Evolutionary conservation across 768 basidiomycete genomes (phyloP).

Genomic region (Pleurotus giganteus): DNA sequence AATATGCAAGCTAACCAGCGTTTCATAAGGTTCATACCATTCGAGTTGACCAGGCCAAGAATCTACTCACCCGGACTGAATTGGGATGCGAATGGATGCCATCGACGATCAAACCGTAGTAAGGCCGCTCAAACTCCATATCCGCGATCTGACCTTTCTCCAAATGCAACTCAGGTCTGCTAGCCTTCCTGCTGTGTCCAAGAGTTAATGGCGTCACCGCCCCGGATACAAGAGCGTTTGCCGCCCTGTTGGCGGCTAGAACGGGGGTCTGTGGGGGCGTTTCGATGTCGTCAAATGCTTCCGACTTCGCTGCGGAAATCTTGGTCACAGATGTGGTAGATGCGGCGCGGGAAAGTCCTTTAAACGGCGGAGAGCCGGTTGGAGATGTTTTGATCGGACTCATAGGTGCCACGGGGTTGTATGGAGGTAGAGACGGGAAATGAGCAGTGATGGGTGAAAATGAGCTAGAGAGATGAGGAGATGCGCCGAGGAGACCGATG

Average conservation of each 20-base stretch:
- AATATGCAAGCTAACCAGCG: slow-evolving; percentile 68
- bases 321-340: not conserved
- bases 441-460: slow-evolving; percentile 27
- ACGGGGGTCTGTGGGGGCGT: slow-evolving; percentile 56
- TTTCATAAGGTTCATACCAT: not conserved
- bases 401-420: not conserved
- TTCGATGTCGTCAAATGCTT: slow-evolving; percentile 59
- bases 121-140: slow-evolving; percentile 67
- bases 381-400: not conserved
- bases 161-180: slow-evolving; percentile 36
- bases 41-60: slow-evolving; percentile 5
- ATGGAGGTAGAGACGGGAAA: slow-evolving; percentile 1
- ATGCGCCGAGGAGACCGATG: slow-evolving; percentile 82
- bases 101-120: slow-evolving; percentile 88
- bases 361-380: slow-evolving; percentile 13
- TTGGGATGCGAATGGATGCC: slow-evolving; percentile 91
- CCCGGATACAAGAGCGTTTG: slow-evolving; percentile 17
- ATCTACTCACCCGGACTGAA: slow-evolving; percentile 68
- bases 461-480: slow-evolving; percentile 53
- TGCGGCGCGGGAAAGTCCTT: slow-evolving; percentile 11
- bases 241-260: slow-evolving; percentile 14
- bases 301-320: slow-evolving; percentile 34
- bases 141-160: slow-evolving; percentile 50
- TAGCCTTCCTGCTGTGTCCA: slow-evolving; percentile 21
- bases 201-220: slow-evolving; percentile 18